Conservation (phyloP, 1,284 basidiomycete species). For the Mycosarcoma maydis region DNA sequence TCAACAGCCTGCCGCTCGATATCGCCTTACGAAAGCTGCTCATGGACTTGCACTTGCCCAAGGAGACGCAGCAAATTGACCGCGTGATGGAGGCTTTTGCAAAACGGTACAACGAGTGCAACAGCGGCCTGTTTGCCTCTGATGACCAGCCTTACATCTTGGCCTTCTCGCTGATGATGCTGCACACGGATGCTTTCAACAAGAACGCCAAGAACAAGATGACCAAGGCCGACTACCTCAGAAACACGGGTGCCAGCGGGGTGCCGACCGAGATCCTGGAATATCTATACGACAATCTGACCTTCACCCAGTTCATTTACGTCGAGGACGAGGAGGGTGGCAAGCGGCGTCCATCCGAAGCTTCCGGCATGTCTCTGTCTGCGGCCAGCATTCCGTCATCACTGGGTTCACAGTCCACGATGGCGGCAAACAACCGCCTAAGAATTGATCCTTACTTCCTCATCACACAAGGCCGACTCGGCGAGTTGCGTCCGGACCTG, state of each 20-base stretch:
- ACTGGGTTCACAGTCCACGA: slow-evolving; percentile 11
- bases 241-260: slow-evolving; percentile 74
- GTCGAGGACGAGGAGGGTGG: slow-evolving; percentile 76
- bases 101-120: slow-evolving; percentile 82
- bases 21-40: slow-evolving; percentile 88
- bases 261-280: slow-evolving; percentile 84
- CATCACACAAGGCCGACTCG: slow-evolving; percentile 79
- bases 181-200: slow-evolving; percentile 98
- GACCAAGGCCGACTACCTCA: slow-evolving; percentile 69
- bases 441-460: slow-evolving; percentile 92
- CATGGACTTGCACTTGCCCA: slow-evolving; percentile 88
- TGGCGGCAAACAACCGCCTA: slow-evolving; percentile 65
- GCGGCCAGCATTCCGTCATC: slow-evolving; percentile 13
- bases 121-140: slow-evolving; percentile 78
- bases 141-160: slow-evolving; percentile 91
- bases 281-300: slow-evolving; percentile 97
- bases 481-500: slow-evolving; percentile 72
- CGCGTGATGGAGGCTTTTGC: slow-evolving; percentile 96
- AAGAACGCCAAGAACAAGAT: slow-evolving; percentile 97
- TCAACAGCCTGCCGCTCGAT: slow-evolving; percentile 84
- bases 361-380: slow-evolving; percentile 10
- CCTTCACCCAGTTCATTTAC: slow-evolving; percentile 91
- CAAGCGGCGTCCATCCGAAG: slow-evolving; percentile 33
- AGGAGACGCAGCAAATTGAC: slow-evolving; percentile 98
- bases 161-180: slow-evolving; percentile 97